Percentiles rank a stretch among this genome's conserved stretches.
These are phyloP conservation scores for Penicillium sp. DNA, from an alignment of 2,329 filamentous ascomycete genomes.

Conservation along the genomic window DNA sequence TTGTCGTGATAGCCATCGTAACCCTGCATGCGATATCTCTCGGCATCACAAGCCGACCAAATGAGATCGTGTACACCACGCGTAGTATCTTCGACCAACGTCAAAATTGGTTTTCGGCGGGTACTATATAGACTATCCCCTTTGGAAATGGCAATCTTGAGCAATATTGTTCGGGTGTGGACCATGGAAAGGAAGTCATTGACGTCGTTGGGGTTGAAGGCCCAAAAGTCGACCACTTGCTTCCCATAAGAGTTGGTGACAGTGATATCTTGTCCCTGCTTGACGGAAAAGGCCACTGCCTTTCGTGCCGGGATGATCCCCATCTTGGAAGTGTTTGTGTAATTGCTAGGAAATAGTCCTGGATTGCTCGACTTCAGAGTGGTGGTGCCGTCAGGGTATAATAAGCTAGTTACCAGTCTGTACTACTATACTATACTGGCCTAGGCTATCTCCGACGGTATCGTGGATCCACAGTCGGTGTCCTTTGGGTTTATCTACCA, in stretches of 20 bases:
- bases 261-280: conserved; percentile 38
- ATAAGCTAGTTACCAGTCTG: neutral
- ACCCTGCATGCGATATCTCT: conserved; percentile 37
- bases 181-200: conserved; percentile 37
- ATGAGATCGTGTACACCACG: conserved; percentile 39
- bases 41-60: conserved; percentile 39
- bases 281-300: conserved; percentile 37
- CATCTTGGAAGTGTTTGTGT: conserved; percentile 11
- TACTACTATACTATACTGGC: neutral
- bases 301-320: conserved; percentile 41
- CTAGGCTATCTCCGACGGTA: neutral
- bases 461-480: neutral
- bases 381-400: neutral
- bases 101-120: conserved; percentile 34
- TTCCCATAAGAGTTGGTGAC: conserved; percentile 48
- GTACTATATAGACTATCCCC: conserved; percentile 36
- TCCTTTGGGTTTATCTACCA: neutral
- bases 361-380: neutral
- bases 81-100: conserved; percentile 35
- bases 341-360: neutral
- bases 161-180: conserved; percentile 33
- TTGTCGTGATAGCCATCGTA: conserved; percentile 38
- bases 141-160: conserved; percentile 24
- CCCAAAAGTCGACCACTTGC: conserved; percentile 51
- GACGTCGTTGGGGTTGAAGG: conserved; percentile 36